These are phyloP conservation scores for Phytophthora pinifolia DNA, from an alignment of 352 stramenopile species.

Conservation along the genomic window DNA sequence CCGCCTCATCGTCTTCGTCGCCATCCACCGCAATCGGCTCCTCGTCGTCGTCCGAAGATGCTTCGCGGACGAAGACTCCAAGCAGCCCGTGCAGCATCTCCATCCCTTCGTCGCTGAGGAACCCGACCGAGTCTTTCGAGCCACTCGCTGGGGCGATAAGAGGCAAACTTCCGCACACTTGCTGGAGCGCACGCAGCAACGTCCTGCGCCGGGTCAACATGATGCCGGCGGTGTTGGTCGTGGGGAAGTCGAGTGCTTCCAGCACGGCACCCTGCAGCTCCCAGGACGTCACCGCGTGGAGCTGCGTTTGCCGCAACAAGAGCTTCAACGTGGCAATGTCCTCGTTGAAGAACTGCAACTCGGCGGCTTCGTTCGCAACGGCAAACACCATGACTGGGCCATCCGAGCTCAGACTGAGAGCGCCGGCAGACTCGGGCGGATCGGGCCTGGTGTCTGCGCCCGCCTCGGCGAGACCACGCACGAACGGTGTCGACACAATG, in stretches of 20 bases:
- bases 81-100: conserved; percentile 68
- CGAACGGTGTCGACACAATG: conserved; percentile 74
- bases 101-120: conserved; percentile 55
- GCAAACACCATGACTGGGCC: conserved; percentile 84
- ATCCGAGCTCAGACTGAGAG: conserved; percentile 59
- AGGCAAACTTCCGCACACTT: conserved; percentile 38
- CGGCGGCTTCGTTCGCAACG: conserved; percentile 59
- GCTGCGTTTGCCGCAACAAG: conserved; percentile 67
- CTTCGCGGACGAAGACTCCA: conserved; percentile 62
- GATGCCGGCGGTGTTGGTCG: conserved; percentile 19
- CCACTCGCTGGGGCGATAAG: conserved; percentile 21
- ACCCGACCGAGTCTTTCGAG: conserved; percentile 26
- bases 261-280: conserved; percentile 41
- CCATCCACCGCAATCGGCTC: conserved; percentile 30
- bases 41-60: conserved; percentile 32
- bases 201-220: conserved; percentile 42
- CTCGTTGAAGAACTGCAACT: conserved; percentile 85
- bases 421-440: conserved; percentile 42
- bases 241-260: conserved; percentile 35
- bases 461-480: conserved; percentile 29
- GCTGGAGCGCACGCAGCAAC: conserved; percentile 57
- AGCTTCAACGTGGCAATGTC: conserved; percentile 64
- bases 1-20: conserved; percentile 48
- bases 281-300: conserved; percentile 49
- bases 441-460: conserved; percentile 13